Base-by-base conservation (phyloP, 345 rosid species). In the Fremontodendron californicum region DNA sequence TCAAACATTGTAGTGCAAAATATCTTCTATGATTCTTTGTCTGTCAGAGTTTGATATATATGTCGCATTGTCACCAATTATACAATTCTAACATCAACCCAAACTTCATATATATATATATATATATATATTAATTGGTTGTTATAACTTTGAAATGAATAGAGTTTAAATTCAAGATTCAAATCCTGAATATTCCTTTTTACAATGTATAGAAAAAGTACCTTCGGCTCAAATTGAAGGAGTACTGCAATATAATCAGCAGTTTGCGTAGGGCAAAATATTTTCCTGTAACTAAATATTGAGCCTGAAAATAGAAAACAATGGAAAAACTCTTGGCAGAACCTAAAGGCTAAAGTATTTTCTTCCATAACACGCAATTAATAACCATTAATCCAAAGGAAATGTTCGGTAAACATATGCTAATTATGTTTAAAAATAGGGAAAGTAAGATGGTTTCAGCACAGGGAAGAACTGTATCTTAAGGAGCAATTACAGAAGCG, bases 381-480 rank as follows among this genome's bases (percentile, higher is more conserved):
- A 21, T 31, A 71, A 29, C 13, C 40, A 16, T n/a, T n/a, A 45
- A 2, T n/a, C n/a, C 15, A 8, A 70, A 29, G 58, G 57, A 70
- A 69, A 46, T 10, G 27, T 27, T 29, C 0, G 48, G 9, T 25
- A 2, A 21, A 43, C 11, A 42, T 13, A 43, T 69, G 11, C 39
- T 46, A 69, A 25, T 69, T 21, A 9, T 49, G 16, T 29, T 49
- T 48, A 48, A 1, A 70, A 16, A 18, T 71, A 43, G 42, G 19
- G 43, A 71, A 10, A 33, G 60, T 31, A 71, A 71, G 60, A 48
- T 48, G 60, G 60, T 71, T 46, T 49, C 60, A 18, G 74, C 43
- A 16, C 2, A 31, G 25, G 42, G 74, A 48, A 9, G 40, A 71
- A 49, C 5, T 69, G 33, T 29, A 69, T 16, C 73, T 69, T 46